Evolutionary conservation across 2,329 filamentous ascomycete species (phyloP).

Genomic region (Colletotrichum sidae): DNA sequence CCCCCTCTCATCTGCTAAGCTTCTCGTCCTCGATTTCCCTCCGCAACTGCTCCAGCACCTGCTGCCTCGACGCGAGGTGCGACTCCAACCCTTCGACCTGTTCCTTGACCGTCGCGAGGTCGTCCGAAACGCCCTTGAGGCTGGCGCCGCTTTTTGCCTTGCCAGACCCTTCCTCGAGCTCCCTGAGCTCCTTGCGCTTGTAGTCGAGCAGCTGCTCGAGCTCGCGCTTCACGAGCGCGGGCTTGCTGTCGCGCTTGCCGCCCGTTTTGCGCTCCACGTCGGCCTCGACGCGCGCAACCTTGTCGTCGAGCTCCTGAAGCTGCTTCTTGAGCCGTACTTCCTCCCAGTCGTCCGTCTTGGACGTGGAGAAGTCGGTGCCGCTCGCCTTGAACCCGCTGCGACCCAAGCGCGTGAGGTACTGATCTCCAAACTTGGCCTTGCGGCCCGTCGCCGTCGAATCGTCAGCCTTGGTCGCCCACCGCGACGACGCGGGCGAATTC

Average conservation of each 20-base stretch:
- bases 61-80: constrained; percentile 82
- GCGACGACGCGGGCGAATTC: constrained; percentile 71
- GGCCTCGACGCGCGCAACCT: constrained; percentile 85
- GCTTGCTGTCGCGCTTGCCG: constrained; percentile 80
- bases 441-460: constrained; percentile 86
- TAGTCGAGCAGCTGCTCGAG: constrained; percentile 95
- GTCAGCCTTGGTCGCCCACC: constrained; percentile 83
- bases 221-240: constrained; percentile 92
- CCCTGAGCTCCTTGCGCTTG: constrained; percentile 84
- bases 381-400: constrained; percentile 83
- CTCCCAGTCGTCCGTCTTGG: constrained; percentile 95
- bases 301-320: constrained; percentile 87
- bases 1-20: constrained; percentile 55
- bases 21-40: constrained; percentile 91
- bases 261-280: constrained; percentile 73
- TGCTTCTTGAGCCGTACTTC: constrained; percentile 96
- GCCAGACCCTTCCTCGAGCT: constrained; percentile 77
- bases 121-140: constrained; percentile 83
- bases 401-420: constrained; percentile 92
- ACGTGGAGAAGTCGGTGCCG: constrained; percentile 90
- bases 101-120: constrained; percentile 90
- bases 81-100: constrained; percentile 91
- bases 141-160: constrained; percentile 77
- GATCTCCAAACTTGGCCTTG: constrained; percentile 97
- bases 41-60: constrained; percentile 80